A percentile compares a stretch with the other conserved stretches of the same genome.
These are phyloP conservation scores for Acrocalymma vagum DNA, from an alignment of 2,329 filamentous ascomycete species.

Conservation along the genomic window DNA sequence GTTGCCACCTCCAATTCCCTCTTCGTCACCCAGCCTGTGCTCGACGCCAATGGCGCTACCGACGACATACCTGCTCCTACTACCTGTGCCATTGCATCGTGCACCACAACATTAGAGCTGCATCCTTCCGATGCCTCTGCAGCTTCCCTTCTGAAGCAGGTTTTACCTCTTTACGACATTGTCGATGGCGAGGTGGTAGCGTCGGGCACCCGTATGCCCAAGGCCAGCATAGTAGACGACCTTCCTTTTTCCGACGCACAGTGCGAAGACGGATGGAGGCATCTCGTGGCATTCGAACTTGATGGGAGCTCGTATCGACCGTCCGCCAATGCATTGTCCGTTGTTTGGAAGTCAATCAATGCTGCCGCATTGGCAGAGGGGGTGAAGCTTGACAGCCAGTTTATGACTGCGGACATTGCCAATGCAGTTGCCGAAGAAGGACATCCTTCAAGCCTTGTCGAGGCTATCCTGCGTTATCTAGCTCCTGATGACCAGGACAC, in stretches of 20 bases:
- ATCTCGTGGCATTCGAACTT: slow-evolving; percentile 63
- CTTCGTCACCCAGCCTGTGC: slow-evolving; percentile 59
- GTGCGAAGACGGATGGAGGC: slow-evolving; percentile 60
- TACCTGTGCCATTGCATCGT: slow-evolving; percentile 54
- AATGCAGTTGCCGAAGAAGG: slow-evolving; percentile 45
- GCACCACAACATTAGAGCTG: slow-evolving; percentile 55
- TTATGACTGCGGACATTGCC: slow-evolving; percentile 44
- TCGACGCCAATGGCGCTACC: slow-evolving; percentile 45
- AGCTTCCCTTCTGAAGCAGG: slow-evolving; percentile 42
- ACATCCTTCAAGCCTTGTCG: slow-evolving; percentile 46
- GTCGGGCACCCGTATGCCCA: slow-evolving; percentile 38
- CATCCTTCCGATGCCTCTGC: slow-evolving; percentile 46
- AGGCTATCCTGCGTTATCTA: slow-evolving; percentile 48
- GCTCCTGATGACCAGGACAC: slow-evolving; percentile 33
- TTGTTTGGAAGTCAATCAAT: slow-evolving; percentile 59
- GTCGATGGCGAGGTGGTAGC: slow-evolving; percentile 36
- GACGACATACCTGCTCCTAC: slow-evolving; percentile 41
- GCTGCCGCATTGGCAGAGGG: slow-evolving; percentile 51
- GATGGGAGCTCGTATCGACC: slow-evolving; percentile 54
- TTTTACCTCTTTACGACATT: slow-evolving; percentile 50
- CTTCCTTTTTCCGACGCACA: slow-evolving; percentile 62
- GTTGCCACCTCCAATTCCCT: slow-evolving; percentile 73
- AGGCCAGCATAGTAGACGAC: slow-evolving; percentile 55
- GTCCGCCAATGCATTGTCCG: slow-evolving; percentile 55
- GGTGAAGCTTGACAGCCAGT: slow-evolving; percentile 48